Percentiles rank a stretch among this genome's conserved stretches.
Conservation (phyloP, 2,329 filamentous ascomycete species). For the Fusarium pilosicola region DNA sequence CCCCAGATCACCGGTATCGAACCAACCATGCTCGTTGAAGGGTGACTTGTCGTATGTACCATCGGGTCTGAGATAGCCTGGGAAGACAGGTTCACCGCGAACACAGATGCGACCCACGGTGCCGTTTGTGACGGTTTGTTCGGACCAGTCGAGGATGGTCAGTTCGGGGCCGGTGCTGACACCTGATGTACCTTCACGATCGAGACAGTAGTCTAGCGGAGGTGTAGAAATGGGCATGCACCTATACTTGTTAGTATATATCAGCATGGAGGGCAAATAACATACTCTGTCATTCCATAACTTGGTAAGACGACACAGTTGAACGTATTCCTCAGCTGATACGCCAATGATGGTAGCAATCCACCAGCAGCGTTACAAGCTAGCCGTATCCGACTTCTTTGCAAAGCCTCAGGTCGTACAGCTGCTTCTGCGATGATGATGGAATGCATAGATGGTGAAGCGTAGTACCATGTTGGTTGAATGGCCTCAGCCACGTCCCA, state of each 20-base stretch:
- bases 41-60: slow-evolving; percentile 5
- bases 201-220: neutral
- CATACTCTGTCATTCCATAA: slow-evolving; percentile 21
- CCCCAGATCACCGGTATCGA: slow-evolving; percentile 9
- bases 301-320: slow-evolving; percentile 5
- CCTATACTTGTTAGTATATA: no score
- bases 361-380: slow-evolving; percentile 14
- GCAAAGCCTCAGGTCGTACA: neutral
- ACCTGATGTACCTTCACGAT: slow-evolving; percentile 7
- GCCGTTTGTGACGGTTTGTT: neutral
- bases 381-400: neutral
- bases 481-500: slow-evolving; percentile 7
- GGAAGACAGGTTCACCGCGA: slow-evolving; percentile 3
- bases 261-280: no score
- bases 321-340: neutral
- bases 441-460: slow-evolving; percentile 6
- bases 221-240: slow-evolving; percentile 6
- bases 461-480: slow-evolving; percentile 14
- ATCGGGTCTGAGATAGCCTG: neutral
- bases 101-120: slow-evolving; percentile 7
- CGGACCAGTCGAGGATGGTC: slow-evolving; percentile 3
- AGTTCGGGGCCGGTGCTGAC: slow-evolving; percentile 11
- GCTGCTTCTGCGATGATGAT: slow-evolving; percentile 6
- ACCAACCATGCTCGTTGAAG: neutral
- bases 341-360: neutral